phyloP scores from a whole-genome alignment of 306 rosid species.

The Vicia villosa region DNA sequence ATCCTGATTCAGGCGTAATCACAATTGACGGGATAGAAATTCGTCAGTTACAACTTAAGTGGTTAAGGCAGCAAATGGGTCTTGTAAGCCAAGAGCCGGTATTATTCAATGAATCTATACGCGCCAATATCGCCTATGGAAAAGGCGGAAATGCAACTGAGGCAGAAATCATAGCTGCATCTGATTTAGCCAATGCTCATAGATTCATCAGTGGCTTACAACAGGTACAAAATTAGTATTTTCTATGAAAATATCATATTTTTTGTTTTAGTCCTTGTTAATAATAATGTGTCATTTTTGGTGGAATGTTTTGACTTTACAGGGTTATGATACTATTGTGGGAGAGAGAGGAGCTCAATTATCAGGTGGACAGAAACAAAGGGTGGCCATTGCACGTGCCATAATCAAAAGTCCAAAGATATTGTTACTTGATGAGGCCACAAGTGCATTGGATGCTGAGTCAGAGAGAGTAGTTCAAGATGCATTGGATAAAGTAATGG shows the following conservation, averaged over 20 bases:
- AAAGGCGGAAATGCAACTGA: constrained; percentile 77
- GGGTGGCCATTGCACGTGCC: constrained; percentile 87
- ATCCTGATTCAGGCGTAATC: constrained; percentile 80
- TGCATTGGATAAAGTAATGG: constrained; percentile 80
- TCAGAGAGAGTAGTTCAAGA: constrained; percentile 92
- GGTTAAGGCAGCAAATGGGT: constrained; percentile 96
- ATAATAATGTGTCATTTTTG: not conserved
- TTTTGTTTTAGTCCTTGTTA: not conserved
- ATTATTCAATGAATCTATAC: constrained; percentile 75
- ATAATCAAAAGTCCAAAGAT: constrained; percentile 81
- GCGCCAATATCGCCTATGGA: constrained; percentile 85
- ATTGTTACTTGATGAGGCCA: constrained; percentile 78
- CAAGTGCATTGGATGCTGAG: constrained; percentile 85
- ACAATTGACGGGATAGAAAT: constrained; percentile 77
- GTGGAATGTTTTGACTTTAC: constrained; percentile 27
- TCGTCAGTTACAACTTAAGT: constrained; percentile 55
- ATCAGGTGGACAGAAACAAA: constrained; percentile 87
- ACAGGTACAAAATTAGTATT: constrained; percentile 44
- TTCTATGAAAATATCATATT: not conserved
- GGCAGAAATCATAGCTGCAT: constrained; percentile 68
- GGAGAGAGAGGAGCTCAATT: constrained; percentile 86
- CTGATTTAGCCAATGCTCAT: constrained; percentile 87
- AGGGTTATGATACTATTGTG: constrained; percentile 80
- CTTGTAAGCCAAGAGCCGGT: constrained; percentile 89
- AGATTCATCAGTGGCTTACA: constrained; percentile 72